Conservation (phyloP, 495 filamentous ascomycete species). For the Daldinia decipiens region DNA sequence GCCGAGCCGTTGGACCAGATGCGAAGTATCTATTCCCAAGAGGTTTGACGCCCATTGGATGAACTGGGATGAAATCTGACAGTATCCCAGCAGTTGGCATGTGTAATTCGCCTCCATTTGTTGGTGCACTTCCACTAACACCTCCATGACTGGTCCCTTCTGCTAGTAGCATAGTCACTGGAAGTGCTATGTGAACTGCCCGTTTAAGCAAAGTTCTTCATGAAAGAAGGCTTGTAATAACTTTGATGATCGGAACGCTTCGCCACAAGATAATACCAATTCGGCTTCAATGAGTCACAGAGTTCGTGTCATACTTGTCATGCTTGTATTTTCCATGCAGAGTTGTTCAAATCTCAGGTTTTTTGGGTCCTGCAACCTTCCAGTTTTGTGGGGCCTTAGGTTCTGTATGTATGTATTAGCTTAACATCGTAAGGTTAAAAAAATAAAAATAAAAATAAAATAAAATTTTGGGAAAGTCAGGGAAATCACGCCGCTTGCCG, state of each 20-base stretch:
- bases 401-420: neutral
- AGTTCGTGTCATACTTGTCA: neutral
- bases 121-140: constrained; percentile 21
- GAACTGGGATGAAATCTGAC: constrained; percentile 68
- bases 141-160: constrained; percentile 38
- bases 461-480: neutral
- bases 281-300: constrained; percentile 33
- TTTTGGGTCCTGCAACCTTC: neutral
- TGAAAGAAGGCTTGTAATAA: constrained; percentile 15
- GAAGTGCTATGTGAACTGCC: constrained; percentile 18
- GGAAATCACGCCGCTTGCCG: constrained; percentile 5
- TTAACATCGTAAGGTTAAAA: neutral
- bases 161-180: constrained; percentile 38
- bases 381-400: constrained; percentile 19
- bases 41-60: constrained; percentile 88
- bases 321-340: constrained; percentile 1
- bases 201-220: constrained; percentile 23
- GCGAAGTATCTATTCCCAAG: constrained; percentile 82
- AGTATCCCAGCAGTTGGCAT: constrained; percentile 39
- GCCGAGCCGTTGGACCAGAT: constrained; percentile 71
- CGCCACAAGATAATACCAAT: constrained; percentile 17
- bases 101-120: constrained; percentile 37
- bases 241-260: constrained; percentile 12
- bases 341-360: neutral
- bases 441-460: neutral